phyloP scores from a whole-genome alignment of 331 rosid species.

The Cydonia oblonga region DNA sequence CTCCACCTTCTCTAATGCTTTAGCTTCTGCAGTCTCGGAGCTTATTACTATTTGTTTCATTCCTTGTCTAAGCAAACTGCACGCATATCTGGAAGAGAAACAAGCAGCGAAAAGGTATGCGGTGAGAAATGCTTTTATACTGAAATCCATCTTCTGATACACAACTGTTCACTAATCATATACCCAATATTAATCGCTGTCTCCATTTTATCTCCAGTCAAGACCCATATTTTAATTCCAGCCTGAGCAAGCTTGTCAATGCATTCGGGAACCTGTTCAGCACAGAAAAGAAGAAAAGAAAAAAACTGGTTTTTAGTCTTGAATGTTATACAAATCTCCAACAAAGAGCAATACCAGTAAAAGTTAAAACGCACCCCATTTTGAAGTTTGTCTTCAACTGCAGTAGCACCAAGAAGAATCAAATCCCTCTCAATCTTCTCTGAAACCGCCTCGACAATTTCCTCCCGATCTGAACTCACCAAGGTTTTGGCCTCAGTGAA shows the following conservation, averaged over 20 bases:
- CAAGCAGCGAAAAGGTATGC: neutral
- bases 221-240: conserved; percentile 95
- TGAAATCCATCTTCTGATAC: neutral
- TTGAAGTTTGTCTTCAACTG: conserved; percentile 28
- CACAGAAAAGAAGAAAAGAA: neutral
- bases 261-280: conserved; percentile 85
- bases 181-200: conserved; percentile 97
- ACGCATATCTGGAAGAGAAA: conserved; percentile 54
- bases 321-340: neutral
- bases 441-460: conserved; percentile 48
- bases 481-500: conserved; percentile 65
- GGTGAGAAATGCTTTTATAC: conserved; percentile 7
- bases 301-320: neutral
- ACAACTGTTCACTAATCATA: conserved; percentile 6
- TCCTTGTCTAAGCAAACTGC: conserved; percentile 94
- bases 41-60: conserved; percentile 77
- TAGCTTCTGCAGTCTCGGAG: conserved; percentile 70
- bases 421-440: conserved; percentile 72
- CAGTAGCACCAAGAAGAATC: conserved; percentile 93
- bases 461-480: conserved; percentile 69
- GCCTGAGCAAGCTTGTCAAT: conserved; percentile 99
- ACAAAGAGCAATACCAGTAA: neutral
- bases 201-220: conserved; percentile 99
- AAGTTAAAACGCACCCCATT: conserved; percentile 57
- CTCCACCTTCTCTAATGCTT: conserved; percentile 62